Evolutionary conservation across 495 filamentous ascomycete species (phyloP), one percentile per base, ranked within the genome.

Genomic region (Astrothelium macrocarpum): DNA sequence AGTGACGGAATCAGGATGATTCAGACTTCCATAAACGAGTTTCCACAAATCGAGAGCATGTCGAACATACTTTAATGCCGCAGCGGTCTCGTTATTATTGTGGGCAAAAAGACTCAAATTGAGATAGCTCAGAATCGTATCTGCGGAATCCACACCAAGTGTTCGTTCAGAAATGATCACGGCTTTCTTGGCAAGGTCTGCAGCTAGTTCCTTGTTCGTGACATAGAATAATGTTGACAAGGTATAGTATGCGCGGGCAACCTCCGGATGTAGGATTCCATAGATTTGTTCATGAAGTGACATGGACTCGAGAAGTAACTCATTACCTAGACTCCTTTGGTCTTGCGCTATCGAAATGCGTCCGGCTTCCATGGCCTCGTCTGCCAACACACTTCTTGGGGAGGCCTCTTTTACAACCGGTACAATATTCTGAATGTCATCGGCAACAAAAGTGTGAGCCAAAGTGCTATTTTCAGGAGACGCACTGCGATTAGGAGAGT

Each of bases 241-340:
- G 43, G 87, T 89, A 74, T 95, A 90, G 78, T 99, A 99, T 36
- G 95, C 86, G 73, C 93, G 85, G 62, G 93, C 92, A 67, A 97
- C 92, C 76, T 99, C 95, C 12, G 95, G 91, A 73, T 99, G 95
- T 26, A 99, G 81, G 45, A 97, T 91, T 63, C 95, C 95, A 70
- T 99, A 99, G 71, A 99, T 97, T 76, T 99, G 95, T 77, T 99
- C 95, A 70, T 99, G 91, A 32, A 99, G 81, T 56, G 94, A 95
- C 65, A 99, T 80, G 25, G 91, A 96, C 73, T 99, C 95, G 53
- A 97, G 79, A 42, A 99, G 83, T 59, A 99, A 84, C 73, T 97
- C 94, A 77, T 96, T 93, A 60, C 95, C 95, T 58, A 97, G 82
- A 74, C 96, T 93, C 78, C 92, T 91, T 77, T 97, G 89, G 71